Conservation (phyloP, 768 basidiomycete species). For the Kwoniella bestiolae region DNA sequence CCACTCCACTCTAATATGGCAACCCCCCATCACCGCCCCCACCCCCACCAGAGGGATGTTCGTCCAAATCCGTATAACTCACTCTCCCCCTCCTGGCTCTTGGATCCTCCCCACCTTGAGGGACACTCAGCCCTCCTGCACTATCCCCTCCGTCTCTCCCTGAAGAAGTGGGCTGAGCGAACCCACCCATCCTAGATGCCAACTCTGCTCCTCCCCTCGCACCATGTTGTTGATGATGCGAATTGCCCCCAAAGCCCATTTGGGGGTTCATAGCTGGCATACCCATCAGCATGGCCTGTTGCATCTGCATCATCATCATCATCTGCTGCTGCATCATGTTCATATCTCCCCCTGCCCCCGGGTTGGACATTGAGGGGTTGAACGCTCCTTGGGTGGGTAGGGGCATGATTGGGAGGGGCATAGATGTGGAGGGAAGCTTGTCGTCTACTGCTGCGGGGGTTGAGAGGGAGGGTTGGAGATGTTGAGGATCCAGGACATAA, state of each 20-base stretch:
- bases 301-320: slow-evolving; percentile 55
- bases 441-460: slow-evolving; percentile 55
- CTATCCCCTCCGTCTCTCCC: slow-evolving; percentile 11
- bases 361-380: slow-evolving; percentile 8
- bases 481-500: slow-evolving; percentile 94
- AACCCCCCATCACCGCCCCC: slow-evolving; percentile 59
- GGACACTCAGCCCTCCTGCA: slow-evolving; percentile 70
- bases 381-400: neutral
- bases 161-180: slow-evolving; percentile 58
- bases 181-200: slow-evolving; percentile 80
- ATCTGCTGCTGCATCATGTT: slow-evolving; percentile 49
- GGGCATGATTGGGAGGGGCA: slow-evolving; percentile 5
- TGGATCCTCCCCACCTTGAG: slow-evolving; percentile 86
- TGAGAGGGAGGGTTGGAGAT: slow-evolving; percentile 61
- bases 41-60: slow-evolving; percentile 73
- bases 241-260: neutral
- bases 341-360: neutral
- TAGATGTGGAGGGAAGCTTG: slow-evolving; percentile 48
- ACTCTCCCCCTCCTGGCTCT: slow-evolving; percentile 85
- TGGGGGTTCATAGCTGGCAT: slow-evolving; percentile 18
- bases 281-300: slow-evolving; percentile 55
- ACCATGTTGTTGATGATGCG: slow-evolving; percentile 55
- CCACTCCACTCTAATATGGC: slow-evolving; percentile 39
- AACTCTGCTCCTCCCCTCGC: slow-evolving; percentile 68
- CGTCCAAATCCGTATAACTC: slow-evolving; percentile 94